Base-by-base conservation (phyloP, 805 yeast genomes). In the Candida koratica region DNA sequence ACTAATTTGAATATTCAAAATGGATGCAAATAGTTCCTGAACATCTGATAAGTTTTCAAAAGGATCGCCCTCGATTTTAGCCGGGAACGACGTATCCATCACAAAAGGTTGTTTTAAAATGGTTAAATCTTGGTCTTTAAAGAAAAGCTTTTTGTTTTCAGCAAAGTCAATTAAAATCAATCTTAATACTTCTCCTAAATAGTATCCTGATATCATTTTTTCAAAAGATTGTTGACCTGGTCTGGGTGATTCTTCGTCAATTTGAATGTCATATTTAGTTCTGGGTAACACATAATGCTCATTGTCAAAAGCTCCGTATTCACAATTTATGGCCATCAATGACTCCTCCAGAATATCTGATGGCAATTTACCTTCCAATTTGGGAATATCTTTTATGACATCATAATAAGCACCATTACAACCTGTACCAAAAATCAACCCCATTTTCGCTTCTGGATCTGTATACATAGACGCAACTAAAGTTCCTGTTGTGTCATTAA, bases 401-500 rank as follows among this genome's bases (percentile, higher is more conserved):
- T 90, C 97, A 64, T 80, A 89, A 70, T 89, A 90, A 38, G 96
- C 96, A 60, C 97, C 97, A 61, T 90, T 90, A 66, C 90, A 86
- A 49, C 97, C 97, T 32, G 97, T 90, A 58, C 97, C 98, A 59
- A 88, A 90, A 52, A 90, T 90, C 56, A 87, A 77, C 41, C 98
- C 98, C 90, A 89, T 84, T 64, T 81, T 81, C 46, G 96, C 81
- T 51, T 77, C 79, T 24, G 90, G 77, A 58, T 90, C 95, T 35
- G 94, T 76, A 69, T 90, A 90, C 73, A 83, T 79, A 33, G 97
- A 88, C 22, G 97, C 97, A 44, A 90, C 95, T 53, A 90, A 70
- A 30, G 98, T 90, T 60, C 97, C 98, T 32, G 96, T 86, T 47
- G 98, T 90, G 62, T 90, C 98, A 66, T 89, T 90, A 63, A 90